Evolutionary conservation across 2,329 filamentous ascomycete species (phyloP).

Genomic region (Allantophomopsis cytisporea): DNA sequence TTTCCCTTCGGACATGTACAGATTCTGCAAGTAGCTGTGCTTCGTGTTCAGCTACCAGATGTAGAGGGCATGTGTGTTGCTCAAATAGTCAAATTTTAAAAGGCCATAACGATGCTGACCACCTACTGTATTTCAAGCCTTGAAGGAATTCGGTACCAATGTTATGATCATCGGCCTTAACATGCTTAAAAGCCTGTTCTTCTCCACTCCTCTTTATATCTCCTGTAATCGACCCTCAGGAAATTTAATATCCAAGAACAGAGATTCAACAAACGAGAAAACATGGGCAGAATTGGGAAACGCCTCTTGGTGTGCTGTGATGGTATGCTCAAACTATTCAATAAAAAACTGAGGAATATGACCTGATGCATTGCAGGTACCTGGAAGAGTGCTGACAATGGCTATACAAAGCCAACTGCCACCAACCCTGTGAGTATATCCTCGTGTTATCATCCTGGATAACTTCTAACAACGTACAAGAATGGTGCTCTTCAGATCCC

Average conservation of each 20-base stretch:
- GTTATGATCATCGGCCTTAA: no score
- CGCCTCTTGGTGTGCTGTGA: not conserved
- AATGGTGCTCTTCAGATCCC: slow-evolving; percentile 18
- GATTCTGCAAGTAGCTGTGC: no score
- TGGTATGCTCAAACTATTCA: not conserved
- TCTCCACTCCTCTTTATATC: not conserved
- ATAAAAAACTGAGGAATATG: not conserved
- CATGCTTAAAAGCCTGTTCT: not conserved
- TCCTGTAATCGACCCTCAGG: not conserved
- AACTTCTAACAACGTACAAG: not conserved
- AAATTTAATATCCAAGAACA: not conserved
- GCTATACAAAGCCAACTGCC: not conserved
- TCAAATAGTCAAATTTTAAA: no score
- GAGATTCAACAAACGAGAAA: not conserved
- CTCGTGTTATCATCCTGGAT: no score
- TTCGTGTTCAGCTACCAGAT: no score
- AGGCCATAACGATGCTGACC: no score
- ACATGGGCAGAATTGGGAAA: not conserved
- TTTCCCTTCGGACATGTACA: no score
- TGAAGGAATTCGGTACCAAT: no score
- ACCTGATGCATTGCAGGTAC: not conserved
- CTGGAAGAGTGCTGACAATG: not conserved
- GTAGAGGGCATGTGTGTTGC: no score
- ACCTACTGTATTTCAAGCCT: no score
- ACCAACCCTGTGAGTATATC: no score